A percentile compares a stretch with the other conserved stretches of the same genome.
These are phyloP conservation scores for Byssothecium circinans DNA, from an alignment of 2,329 filamentous ascomycete species.

Conservation along the genomic window DNA sequence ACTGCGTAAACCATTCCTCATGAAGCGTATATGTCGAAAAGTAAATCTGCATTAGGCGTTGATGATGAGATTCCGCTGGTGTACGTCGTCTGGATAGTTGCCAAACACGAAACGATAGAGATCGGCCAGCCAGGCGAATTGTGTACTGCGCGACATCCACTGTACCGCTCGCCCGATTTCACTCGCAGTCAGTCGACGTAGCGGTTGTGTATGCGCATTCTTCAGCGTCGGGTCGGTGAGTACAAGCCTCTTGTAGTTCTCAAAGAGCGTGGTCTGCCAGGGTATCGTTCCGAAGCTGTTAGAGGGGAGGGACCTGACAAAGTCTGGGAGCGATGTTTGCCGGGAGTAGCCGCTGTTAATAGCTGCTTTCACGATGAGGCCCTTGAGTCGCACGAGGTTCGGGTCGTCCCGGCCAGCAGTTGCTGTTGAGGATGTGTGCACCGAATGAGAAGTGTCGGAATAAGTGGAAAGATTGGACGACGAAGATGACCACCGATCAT, in stretches of 20 bases:
- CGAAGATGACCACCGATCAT: slow-evolving; percentile 77
- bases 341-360: slow-evolving; percentile 81
- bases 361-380: slow-evolving; percentile 80
- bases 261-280: slow-evolving; percentile 71
- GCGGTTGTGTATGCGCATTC: slow-evolving; percentile 51
- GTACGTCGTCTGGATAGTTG: slow-evolving; percentile 77
- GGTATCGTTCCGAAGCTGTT: slow-evolving; percentile 76
- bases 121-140: slow-evolving; percentile 80
- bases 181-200: slow-evolving; percentile 65
- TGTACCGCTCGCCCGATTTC: slow-evolving; percentile 80
- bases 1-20: neutral
- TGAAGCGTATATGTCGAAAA: neutral
- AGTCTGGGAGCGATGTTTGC: slow-evolving; percentile 65
- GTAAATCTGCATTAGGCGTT: slow-evolving; percentile 28
- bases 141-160: slow-evolving; percentile 70
- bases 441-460: slow-evolving; percentile 61
- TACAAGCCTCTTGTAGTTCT: slow-evolving; percentile 80
- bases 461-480: slow-evolving; percentile 75
- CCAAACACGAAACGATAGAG: slow-evolving; percentile 84
- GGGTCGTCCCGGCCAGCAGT: slow-evolving; percentile 70
- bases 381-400: slow-evolving; percentile 75
- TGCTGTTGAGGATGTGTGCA: slow-evolving; percentile 70
- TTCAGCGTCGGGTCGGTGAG: slow-evolving; percentile 69
- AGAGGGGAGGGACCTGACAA: slow-evolving; percentile 73
- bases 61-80: slow-evolving; percentile 66